Evolutionary conservation across 495 filamentous ascomycete genomes (phyloP), one percentile per base, ranked within the genome.

Genomic region (Neurospora sp.): DNA sequence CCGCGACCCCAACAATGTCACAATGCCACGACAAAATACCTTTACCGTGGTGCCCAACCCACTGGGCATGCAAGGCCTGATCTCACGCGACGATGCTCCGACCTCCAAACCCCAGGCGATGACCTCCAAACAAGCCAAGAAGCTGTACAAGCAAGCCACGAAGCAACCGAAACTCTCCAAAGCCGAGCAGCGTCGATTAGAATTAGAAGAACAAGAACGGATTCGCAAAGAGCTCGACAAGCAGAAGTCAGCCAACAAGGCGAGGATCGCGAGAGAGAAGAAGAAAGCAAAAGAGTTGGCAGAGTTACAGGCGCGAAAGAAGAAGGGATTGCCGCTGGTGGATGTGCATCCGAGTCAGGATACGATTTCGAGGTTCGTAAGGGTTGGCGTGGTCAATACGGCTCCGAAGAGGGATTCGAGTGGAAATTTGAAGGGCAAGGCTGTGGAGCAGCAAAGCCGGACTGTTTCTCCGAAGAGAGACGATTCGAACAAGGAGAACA

Each of bases 41-140:
- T 79, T 81, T 41, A 77, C 71, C 7, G 27, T 75, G 40, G 75
- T 79, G 54, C 78, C 78, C 74, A 75, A 78, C 40, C 69, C 74
- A 8, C 3, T 79, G 41, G 74, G 76, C 16, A 72, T 79, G 46
- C 78, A 80, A 70, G 72, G 74, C 0, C 73, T 77, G 40, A 48
- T 79, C 27, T 69, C 70, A 4, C 77, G 77, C 1, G 48, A 74
- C 11, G 76, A 31, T 11, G 14, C 37, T 2, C 35, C 69, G 20
- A 1, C 62, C 3, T 1, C 6, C 4, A 39, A 10, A 46, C 72
- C 69, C 5, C 31, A 78, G 20, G 80, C 83, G 10, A 86, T 85
- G 85, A 86, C 84, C 27, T 80, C 82, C 0, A 85, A 84, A 41
- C 81, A 85, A 72, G 82, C 79, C 12, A 80, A 82, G 77, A 84